Conservation (phyloP, 495 filamentous ascomycete genomes). For the Penicillium alfredii region DNA sequence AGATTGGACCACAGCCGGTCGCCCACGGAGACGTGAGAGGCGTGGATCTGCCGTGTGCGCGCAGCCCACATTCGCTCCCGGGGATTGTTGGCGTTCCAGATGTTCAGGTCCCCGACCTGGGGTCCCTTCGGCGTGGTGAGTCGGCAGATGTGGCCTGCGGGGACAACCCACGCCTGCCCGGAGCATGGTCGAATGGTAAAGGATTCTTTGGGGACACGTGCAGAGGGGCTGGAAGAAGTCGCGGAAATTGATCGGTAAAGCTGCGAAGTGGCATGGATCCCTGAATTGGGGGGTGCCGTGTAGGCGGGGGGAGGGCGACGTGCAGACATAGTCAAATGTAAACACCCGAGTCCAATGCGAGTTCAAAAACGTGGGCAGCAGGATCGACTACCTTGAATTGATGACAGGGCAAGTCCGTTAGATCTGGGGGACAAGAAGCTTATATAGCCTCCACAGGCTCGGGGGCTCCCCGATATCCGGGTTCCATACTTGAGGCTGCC, state of each 20-base stretch:
- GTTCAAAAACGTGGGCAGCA: too few relatives aligned
- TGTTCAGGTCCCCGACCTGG: constrained; percentile 76
- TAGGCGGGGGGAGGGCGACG: constrained; percentile 41
- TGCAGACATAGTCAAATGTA: constrained; percentile 21
- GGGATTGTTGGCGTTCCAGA: constrained; percentile 71
- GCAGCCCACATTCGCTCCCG: constrained; percentile 75
- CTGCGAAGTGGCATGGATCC: constrained; percentile 31
- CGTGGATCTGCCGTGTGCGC: constrained; percentile 70
- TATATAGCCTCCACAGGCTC: constrained; percentile 6
- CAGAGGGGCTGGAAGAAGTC: constrained; percentile 28
- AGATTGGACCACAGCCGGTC: constrained; percentile 73
- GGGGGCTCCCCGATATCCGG: constrained; percentile 6
- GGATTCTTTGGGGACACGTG: constrained; percentile 27
- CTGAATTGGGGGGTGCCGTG: constrained; percentile 32
- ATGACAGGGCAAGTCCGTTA: too few relatives aligned
- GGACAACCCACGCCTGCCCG: constrained; percentile 58
- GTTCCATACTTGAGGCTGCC: constrained; percentile 6
- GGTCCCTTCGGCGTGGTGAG: constrained; percentile 69
- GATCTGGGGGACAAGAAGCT: too few relatives aligned
- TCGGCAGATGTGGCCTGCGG: constrained; percentile 57
- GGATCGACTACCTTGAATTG: too few relatives aligned
- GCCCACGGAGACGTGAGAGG: constrained; percentile 60
- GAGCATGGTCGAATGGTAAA: constrained; percentile 47
- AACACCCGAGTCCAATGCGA: too few relatives aligned
- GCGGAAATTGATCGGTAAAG: constrained; percentile 38